These are phyloP conservation scores for Mortierella hygrophila DNA, from an alignment of 192 early-diverging fungal genomes.

Conservation along the genomic window DNA sequence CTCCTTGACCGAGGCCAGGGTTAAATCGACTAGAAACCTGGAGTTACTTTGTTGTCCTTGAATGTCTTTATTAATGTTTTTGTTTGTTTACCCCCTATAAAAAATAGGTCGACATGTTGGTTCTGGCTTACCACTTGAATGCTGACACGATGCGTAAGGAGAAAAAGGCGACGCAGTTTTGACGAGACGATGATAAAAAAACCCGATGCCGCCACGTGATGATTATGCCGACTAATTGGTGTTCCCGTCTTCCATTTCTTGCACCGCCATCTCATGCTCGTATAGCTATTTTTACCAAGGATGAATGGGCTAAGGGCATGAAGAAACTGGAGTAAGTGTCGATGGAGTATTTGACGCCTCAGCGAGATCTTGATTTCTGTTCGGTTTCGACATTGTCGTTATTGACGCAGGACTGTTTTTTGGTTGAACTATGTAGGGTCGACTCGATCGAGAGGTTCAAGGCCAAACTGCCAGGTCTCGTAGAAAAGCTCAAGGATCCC, in stretches of 20 bases:
- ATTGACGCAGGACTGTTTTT: background rate
- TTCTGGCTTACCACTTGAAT: conserved; percentile 45
- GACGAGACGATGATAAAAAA: background rate
- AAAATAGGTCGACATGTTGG: conserved; percentile 51
- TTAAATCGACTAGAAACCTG: background rate
- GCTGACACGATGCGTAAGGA: conserved; percentile 56
- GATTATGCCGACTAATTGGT: background rate
- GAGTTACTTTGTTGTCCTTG: background rate
- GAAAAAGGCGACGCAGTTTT: background rate
- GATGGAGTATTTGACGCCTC: background rate
- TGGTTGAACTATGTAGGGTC: conserved; percentile 26
- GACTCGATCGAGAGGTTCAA: conserved; percentile 57
- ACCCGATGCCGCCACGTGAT: background rate
- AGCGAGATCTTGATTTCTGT: background rate
- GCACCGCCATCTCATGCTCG: background rate
- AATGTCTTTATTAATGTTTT: background rate
- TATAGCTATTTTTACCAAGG: conserved; percentile 63
- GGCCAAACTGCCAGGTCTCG: conserved; percentile 45
- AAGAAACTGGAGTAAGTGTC: conserved; percentile 29
- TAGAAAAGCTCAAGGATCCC: conserved; percentile 48
- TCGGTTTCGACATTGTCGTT: background rate
- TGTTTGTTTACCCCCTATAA: background rate
- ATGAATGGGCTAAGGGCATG: conserved; percentile 53
- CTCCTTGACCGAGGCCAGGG: background rate
- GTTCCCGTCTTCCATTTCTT: background rate